Evolutionary conservation across 345 rosid genomes (phyloP).

Genomic region (Zanthoxylum bungeanum): DNA sequence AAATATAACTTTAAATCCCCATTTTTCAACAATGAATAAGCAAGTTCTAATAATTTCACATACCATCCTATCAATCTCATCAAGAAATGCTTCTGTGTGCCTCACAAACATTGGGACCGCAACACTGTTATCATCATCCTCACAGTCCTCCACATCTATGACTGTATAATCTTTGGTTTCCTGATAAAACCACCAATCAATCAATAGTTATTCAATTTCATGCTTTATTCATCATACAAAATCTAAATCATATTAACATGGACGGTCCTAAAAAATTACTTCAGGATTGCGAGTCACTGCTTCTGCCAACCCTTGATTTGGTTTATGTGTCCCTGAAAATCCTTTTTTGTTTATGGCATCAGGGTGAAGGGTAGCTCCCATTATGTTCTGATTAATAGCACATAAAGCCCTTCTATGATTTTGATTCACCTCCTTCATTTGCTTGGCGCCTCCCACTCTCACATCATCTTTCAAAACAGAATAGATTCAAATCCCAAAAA

Average conservation of each 20-base stretch:
- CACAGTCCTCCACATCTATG: constrained; percentile 48
- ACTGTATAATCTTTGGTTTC: constrained; percentile 43
- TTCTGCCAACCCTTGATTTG: not conserved
- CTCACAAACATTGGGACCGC: constrained; percentile 80
- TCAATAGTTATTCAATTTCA: not conserved
- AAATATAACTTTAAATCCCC: not conserved
- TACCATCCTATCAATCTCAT: constrained; percentile 90
- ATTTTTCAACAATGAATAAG: not conserved
- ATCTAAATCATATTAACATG: constrained; percentile 7
- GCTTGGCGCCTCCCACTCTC: constrained; percentile 13
- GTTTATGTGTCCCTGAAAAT: constrained; percentile 32
- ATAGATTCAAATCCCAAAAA: not conserved
- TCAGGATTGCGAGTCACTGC: not conserved
- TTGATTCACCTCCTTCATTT: constrained; percentile 33
- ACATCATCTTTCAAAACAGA: not conserved
- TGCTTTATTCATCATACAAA: not conserved
- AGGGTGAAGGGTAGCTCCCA: constrained; percentile 52
- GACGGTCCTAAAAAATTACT: not conserved
- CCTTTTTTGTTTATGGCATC: constrained; percentile 63
- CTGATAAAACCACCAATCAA: constrained; percentile 37
- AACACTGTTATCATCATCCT: constrained; percentile 41
- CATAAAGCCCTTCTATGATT: constrained; percentile 67
- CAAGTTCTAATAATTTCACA: not conserved
- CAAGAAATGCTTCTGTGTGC: constrained; percentile 85
- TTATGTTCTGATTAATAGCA: constrained; percentile 57